These are phyloP conservation scores for Stygiomarasmius scandens DNA, from an alignment of 1,284 basidiomycete genomes.

Conservation along the genomic window DNA sequence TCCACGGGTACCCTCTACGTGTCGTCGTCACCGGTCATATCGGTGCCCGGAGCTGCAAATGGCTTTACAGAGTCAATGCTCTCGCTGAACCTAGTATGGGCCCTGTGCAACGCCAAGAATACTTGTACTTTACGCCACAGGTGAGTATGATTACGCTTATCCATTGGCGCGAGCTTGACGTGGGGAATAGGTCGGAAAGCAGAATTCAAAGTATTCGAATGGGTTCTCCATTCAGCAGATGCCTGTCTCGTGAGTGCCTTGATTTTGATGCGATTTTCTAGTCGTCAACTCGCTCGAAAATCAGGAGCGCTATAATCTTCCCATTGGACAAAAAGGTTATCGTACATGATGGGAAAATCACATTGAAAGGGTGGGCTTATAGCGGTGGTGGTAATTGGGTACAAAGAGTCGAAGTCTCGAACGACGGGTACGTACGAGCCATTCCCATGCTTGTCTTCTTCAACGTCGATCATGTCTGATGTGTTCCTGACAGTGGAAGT, in stretches of 20 bases:
- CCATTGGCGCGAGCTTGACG: background rate
- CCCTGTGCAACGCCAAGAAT: constrained; percentile 57
- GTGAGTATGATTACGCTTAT: constrained; percentile 23
- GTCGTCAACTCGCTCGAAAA: background rate
- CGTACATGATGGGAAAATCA: constrained; percentile 50
- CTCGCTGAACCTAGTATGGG: constrained; percentile 51
- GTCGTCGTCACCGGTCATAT: constrained; percentile 60
- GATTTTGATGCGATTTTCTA: background rate
- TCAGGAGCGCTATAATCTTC: constrained; percentile 52
- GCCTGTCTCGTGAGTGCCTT: constrained; percentile 53
- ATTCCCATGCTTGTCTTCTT: background rate
- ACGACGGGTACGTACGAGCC: constrained; percentile 45
- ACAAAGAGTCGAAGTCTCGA: constrained; percentile 56
- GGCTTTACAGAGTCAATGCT: constrained; percentile 58
- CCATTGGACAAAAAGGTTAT: constrained; percentile 50
- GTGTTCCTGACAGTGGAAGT: constrained; percentile 37
- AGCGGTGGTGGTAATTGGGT: constrained; percentile 61
- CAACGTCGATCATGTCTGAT: background rate
- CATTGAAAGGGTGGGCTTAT: constrained; percentile 55
- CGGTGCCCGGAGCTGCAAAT: constrained; percentile 59
- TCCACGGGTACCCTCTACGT: constrained; percentile 58
- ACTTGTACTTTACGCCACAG: constrained; percentile 53
- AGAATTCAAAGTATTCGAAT: constrained; percentile 51
- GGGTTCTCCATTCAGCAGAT: constrained; percentile 58
- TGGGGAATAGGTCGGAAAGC: constrained; percentile 51